These are phyloP conservation scores for Ascomycota sp. DNA, from an alignment of 2,329 filamentous ascomycete genomes.

Conservation along the genomic window DNA sequence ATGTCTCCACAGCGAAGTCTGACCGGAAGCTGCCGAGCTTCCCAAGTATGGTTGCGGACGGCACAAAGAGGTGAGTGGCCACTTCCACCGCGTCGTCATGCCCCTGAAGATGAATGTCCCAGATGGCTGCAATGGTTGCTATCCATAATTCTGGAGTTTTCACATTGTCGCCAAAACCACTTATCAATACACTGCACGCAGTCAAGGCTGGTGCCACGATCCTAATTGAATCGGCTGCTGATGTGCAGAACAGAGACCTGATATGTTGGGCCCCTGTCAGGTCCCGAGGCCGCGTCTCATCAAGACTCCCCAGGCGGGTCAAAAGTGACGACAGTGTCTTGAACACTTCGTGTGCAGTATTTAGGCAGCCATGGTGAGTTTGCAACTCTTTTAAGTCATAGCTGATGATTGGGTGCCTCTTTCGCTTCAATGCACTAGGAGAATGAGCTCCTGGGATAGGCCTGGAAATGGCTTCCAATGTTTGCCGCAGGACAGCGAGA, in stretches of 20 bases:
- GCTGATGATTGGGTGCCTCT: constrained; percentile 16
- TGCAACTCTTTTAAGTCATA: constrained; percentile 22
- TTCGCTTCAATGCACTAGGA: constrained; percentile 20
- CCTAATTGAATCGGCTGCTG: constrained; percentile 24
- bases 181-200: constrained; percentile 20
- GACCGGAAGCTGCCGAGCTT: constrained; percentile 15
- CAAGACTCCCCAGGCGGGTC: constrained; percentile 18
- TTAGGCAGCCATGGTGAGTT: constrained; percentile 19
- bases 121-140: constrained; percentile 22
- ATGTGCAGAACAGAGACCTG: constrained; percentile 31
- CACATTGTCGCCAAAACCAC: constrained; percentile 10
- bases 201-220: constrained; percentile 24
- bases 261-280: constrained; percentile 37
- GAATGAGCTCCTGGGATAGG: constrained; percentile 9
- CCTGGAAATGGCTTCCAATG: constrained; percentile 35
- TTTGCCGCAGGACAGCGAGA: constrained; percentile 41
- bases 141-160: constrained; percentile 26
- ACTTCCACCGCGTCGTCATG: constrained; percentile 26
- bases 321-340: constrained; percentile 24
- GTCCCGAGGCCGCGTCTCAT: constrained; percentile 17
- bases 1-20: constrained; percentile 3
- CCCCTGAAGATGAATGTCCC: constrained; percentile 33
- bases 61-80: constrained; percentile 23
- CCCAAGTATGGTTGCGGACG: constrained; percentile 16
- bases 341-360: constrained; percentile 27